These are phyloP conservation scores for Gracilaria domingensis DNA, from an alignment of 23 red algal genomes.

Conservation along the genomic window DNA sequence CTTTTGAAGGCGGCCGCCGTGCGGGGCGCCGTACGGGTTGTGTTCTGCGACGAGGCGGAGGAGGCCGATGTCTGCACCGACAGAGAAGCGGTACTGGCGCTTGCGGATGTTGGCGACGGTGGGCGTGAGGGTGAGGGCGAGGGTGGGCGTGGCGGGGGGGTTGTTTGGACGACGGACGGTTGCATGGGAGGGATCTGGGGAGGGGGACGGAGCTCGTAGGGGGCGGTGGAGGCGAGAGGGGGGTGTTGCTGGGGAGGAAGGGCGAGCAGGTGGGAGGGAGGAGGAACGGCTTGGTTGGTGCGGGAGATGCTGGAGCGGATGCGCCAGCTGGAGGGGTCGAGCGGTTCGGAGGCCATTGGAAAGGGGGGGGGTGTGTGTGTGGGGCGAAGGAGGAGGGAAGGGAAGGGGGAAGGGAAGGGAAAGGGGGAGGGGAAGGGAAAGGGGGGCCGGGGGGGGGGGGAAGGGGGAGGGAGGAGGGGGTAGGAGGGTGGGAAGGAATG, in stretches of 20 bases:
- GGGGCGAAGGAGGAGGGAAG: background rate
- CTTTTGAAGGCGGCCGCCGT: conserved; percentile 65
- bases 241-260: conserved; percentile 15
- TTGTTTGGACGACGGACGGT: background rate
- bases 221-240: background rate
- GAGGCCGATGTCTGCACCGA: conserved; percentile 50
- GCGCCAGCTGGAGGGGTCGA: conserved; percentile 21
- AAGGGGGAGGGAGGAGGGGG: background rate
- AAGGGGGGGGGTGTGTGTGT: background rate
- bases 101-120: conserved; percentile 29
- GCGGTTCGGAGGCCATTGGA: conserved; percentile 12
- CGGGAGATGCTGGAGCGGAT: conserved; percentile 1
- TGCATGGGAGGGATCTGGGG: conserved; percentile 5
- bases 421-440: background rate
- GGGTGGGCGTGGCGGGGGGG: background rate
- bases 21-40: conserved; percentile 61
- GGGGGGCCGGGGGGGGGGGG: background rate
- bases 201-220: conserved; percentile 12
- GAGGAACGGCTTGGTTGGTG: background rate
- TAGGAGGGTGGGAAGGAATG: background rate
- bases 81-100: conserved; percentile 64
- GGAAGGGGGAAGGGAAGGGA: background rate
- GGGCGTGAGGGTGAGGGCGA: background rate
- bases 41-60: conserved; percentile 40
- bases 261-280: background rate